Percentiles rank a stretch among this genome's conserved stretches.
Conservation (phyloP, 768 basidiomycete species). For the Antrodiella citrinella region DNA sequence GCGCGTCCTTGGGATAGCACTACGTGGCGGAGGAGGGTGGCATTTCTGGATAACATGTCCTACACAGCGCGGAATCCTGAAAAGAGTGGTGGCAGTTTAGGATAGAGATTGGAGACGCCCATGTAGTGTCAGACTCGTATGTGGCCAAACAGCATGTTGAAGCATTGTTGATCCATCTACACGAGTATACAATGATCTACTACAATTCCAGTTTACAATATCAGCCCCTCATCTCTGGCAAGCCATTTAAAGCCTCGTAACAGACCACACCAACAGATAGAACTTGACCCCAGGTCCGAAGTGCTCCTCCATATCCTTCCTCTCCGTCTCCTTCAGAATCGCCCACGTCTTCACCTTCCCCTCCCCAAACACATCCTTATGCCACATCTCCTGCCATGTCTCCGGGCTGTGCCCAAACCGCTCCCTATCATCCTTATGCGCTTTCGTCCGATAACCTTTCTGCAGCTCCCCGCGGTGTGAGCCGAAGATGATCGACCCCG, state of each 20-base stretch:
- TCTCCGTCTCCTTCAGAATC: conserved; percentile 4
- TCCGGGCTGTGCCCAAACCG: conserved; percentile 29
- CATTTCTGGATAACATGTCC: no score
- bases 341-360: conserved; percentile 25
- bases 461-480: conserved; percentile 26
- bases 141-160: no score
- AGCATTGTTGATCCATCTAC: no score
- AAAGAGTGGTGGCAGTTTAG: no score
- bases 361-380: conserved; percentile 24
- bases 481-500: conserved; percentile 42
- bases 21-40: no score
- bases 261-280: conserved; percentile 16
- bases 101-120: no score
- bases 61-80: no score
- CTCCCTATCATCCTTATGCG: conserved; percentile 8
- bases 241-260: conserved; percentile 14
- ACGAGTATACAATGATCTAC: no score
- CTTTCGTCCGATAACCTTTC: conserved; percentile 20
- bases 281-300: conserved; percentile 6
- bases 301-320: conserved; percentile 5
- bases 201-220: no score
- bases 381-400: conserved; percentile 32
- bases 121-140: no score
- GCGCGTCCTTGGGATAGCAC: no score
- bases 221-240: no score